Base-by-base conservation (phyloP, 176 grass and related monocot species). In the Stipa capillata region DNA sequence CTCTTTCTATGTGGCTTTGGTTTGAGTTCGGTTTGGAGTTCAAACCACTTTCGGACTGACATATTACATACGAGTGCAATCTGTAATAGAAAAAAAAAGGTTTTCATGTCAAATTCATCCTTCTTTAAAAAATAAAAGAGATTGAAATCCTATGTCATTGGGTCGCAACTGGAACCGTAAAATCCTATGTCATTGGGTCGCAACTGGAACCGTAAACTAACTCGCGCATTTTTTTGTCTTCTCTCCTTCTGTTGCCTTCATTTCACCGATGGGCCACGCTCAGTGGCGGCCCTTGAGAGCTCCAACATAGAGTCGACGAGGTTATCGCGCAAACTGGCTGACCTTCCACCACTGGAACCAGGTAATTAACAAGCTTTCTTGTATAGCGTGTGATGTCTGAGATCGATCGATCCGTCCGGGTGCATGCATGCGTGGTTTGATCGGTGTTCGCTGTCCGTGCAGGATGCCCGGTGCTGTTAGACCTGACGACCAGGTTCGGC, bases 401-500 rank as follows among this genome's bases (percentile, higher is more conserved):
- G n/a, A n/a, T n/a, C n/a, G n/a, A n/a, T n/a, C n/a, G n/a, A n/a
- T n/a, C n/a, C n/a, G n/a, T n/a, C n/a, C n/a, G n/a, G n/a, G n/a
- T n/a, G n/a, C n/a, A n/a, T 27, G 35, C n/a, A 11, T 5, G 16
- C 6, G 23, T 16, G 43, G 14, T 45, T 49, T 49, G 47, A 20
- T 49, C n/a, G 35, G 9, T 23, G 44, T 47, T 54, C 25, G 3
- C 6, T 15, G 42, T 44, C 0, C 6, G 18, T 6, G 47, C 18
- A n/a, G 51, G 8, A 16, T 85, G 83, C 42, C 83, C 74, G 11
- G 53, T 85, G 64, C 28, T 4, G 48, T 85, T 85, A 23, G 53
- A 78, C 7, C 5, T 5, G 16, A 11, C 14, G 41, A 52, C 7
- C n/a, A 43, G 21, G 8, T 31, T 61, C 23, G 24, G 0, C 4